Conservation (phyloP, 2,329 filamentous ascomycete species). For the Magnaporthiopsis poae region DNA sequence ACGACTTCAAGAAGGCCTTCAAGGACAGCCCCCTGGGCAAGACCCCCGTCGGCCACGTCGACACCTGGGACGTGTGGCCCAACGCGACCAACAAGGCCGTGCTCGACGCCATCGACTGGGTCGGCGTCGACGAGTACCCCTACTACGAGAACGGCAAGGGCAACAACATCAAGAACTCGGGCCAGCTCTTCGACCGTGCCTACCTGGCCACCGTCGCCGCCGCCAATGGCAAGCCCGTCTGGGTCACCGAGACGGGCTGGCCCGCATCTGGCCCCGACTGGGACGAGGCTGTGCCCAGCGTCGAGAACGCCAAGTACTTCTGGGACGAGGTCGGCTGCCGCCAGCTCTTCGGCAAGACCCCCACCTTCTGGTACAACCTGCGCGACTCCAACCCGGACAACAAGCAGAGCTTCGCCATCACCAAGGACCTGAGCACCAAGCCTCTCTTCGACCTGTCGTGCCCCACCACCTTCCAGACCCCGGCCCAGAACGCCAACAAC, state of each 20-base stretch:
- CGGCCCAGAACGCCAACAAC: constrained; percentile 17
- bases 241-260: constrained; percentile 35
- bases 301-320: constrained; percentile 52
- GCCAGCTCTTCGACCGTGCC: constrained; percentile 43
- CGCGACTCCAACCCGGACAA: constrained; percentile 52
- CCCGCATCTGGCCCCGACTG: constrained; percentile 43
- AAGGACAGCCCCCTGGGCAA: constrained; percentile 31
- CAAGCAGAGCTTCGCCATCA: constrained; percentile 48
- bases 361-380: constrained; percentile 54
- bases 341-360: constrained; percentile 42
- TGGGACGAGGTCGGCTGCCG: constrained; percentile 54
- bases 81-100: constrained; percentile 50
- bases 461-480: constrained; percentile 32
- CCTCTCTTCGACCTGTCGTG: constrained; percentile 46
- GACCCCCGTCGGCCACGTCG: constrained; percentile 53
- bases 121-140: constrained; percentile 57
- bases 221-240: constrained; percentile 21
- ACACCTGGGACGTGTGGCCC: constrained; percentile 57
- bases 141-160: constrained; percentile 52
- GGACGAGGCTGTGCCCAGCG: constrained; percentile 44
- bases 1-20: constrained; percentile 51
- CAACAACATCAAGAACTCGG: constrained; percentile 46
- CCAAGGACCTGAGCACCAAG: constrained; percentile 40
- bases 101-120: constrained; percentile 52
- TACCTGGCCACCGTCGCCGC: constrained; percentile 35